phyloP scores from a whole-genome alignment of 768 basidiomycete species.

The Xerocomellus intermedius region DNA sequence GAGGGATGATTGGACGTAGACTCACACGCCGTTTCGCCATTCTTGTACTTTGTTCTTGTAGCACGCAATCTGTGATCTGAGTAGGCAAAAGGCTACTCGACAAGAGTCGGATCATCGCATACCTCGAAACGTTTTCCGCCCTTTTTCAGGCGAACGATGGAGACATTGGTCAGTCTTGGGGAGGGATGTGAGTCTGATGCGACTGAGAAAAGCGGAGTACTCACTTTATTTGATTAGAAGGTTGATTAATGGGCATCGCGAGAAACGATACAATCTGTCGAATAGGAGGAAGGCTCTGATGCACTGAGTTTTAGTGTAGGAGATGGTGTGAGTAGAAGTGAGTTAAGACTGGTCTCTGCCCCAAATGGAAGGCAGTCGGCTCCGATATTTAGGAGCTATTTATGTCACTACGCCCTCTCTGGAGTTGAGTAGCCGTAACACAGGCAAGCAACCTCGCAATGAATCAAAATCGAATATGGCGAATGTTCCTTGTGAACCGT shows the following conservation, averaged over 20 bases:
- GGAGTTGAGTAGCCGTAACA: neutral
- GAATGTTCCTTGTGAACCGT: neutral
- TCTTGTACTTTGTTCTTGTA: conserved; percentile 99
- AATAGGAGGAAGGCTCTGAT: neutral
- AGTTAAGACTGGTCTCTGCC: neutral
- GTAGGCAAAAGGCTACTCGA: neutral
- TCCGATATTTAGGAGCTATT: conserved; percentile 19
- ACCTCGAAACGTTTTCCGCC: conserved; percentile 98
- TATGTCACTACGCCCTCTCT: neutral
- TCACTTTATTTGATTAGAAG: conserved; percentile 89
- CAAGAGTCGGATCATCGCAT: neutral
- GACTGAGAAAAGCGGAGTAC: neutral
- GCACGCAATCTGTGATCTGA: conserved; percentile 73
- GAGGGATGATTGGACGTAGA: conserved; percentile 5
- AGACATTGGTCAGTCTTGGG: conserved; percentile 90
- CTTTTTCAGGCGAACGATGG: conserved; percentile 93
- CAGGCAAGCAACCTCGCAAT: neutral
- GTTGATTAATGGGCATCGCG: conserved; percentile 64
- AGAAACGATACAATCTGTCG: neutral
- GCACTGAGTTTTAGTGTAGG: neutral
- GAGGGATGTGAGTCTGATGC: neutral
- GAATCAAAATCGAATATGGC: neutral
- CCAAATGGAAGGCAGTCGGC: conserved; percentile 3
- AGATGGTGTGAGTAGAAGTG: neutral
- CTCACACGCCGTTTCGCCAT: conserved; percentile 88